phyloP scores from a whole-genome alignment of 768 basidiomycete species.

The Leucosporidium creatinivorum region DNA sequence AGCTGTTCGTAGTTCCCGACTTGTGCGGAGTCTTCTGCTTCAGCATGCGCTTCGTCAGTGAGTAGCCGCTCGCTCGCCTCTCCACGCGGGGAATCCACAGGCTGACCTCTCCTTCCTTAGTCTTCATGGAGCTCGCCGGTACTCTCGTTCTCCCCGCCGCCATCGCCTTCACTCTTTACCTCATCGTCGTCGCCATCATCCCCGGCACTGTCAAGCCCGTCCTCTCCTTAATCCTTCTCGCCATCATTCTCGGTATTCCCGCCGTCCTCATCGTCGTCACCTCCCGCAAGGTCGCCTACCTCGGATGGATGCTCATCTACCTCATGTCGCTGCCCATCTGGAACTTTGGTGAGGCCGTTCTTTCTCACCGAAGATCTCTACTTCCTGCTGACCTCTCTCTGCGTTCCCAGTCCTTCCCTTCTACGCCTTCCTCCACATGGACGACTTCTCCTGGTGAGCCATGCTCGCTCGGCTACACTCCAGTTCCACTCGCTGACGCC shows the following conservation, averaged over 20 bases:
- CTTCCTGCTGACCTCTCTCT: no score
- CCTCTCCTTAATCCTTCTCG: slow-evolving; percentile 85
- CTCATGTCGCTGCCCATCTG: slow-evolving; percentile 87
- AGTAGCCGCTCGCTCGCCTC: slow-evolving; percentile 1
- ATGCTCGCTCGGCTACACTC: neutral
- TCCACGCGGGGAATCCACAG: slow-evolving; percentile 3
- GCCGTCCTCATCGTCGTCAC: slow-evolving; percentile 94
- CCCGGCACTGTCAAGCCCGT: slow-evolving; percentile 63
- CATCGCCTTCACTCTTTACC: slow-evolving; percentile 80
- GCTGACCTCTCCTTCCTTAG: slow-evolving; percentile 3
- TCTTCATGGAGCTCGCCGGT: slow-evolving; percentile 91
- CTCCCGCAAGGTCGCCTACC: slow-evolving; percentile 81
- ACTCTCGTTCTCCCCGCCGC: slow-evolving; percentile 95
- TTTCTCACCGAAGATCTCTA: no score
- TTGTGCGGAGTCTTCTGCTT: slow-evolving; percentile 99
- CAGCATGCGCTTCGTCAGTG: slow-evolving; percentile 89
- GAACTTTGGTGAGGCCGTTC: slow-evolving; percentile 56
- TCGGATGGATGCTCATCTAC: slow-evolving; percentile 72
- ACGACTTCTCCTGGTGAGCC: slow-evolving; percentile 3
- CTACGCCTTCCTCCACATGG: slow-evolving; percentile 95
- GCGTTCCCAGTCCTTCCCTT: slow-evolving; percentile 59
- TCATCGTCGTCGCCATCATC: slow-evolving; percentile 79
- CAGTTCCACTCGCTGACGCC: neutral
- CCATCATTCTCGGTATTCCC: slow-evolving; percentile 90
- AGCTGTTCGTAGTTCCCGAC: slow-evolving; percentile 87